Evolutionary conservation across 2,329 filamentous ascomycete species (phyloP).

Genomic region (Sporothrix pseudoabietina): DNA sequence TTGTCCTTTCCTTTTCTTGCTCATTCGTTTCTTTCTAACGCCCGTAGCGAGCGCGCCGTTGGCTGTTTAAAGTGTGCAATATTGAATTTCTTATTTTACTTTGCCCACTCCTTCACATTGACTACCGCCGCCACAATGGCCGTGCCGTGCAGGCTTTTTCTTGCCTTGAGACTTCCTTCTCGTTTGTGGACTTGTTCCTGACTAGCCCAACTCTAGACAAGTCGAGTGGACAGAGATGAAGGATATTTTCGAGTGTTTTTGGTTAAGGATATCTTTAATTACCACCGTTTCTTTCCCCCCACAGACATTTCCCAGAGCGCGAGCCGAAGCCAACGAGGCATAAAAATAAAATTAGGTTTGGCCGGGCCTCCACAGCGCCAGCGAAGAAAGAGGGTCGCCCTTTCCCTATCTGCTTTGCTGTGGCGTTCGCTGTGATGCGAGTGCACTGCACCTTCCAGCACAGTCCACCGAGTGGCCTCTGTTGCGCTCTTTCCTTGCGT

Average conservation of each 20-base stretch:
- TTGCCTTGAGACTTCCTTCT: background rate
- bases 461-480: slow-evolving; percentile 9
- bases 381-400: slow-evolving; percentile 3
- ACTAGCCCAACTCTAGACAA: background rate
- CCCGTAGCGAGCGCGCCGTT: background rate
- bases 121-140: slow-evolving; percentile 10
- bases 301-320: slow-evolving; percentile 18
- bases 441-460: background rate
- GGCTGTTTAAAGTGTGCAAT: background rate
- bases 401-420: slow-evolving; percentile 5
- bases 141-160: background rate
- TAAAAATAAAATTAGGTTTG: slow-evolving; percentile 21
- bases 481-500: slow-evolving; percentile 1
- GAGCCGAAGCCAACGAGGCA: background rate
- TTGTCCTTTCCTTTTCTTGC: background rate
- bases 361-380: slow-evolving; percentile 18
- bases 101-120: background rate
- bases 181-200: background rate
- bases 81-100: background rate
- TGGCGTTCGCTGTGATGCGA: background rate
- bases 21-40: background rate
- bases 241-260: background rate
- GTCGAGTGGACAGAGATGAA: background rate
- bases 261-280: slow-evolving; percentile 9
- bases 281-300: background rate